A percentile compares a stretch with the other conserved stretches of the same genome.
Evolutionary conservation across 2,329 filamentous ascomycete species (phyloP).

Genomic region (Colletotrichum sublineola): DNA sequence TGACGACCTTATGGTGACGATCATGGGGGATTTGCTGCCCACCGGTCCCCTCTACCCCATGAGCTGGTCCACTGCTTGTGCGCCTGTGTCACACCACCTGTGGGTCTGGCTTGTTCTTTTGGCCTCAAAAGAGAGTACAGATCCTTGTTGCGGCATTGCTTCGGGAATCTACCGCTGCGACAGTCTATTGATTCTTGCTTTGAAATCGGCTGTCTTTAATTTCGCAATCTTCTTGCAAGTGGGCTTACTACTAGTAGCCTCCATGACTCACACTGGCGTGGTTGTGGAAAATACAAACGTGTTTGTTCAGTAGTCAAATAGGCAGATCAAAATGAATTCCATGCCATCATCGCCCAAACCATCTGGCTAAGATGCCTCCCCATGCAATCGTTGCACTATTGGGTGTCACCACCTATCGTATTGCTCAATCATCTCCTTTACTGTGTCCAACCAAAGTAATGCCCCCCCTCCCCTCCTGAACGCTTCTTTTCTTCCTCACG

Average conservation of each 20-base stretch:
- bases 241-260: neutral
- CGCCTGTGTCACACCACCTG: neutral
- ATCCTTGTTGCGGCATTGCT: constrained; percentile 21
- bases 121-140: neutral
- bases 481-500: no score
- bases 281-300: no score
- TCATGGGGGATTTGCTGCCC: neutral
- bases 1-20: neutral
- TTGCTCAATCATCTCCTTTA: no score
- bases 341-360: no score
- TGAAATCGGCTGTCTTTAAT: constrained; percentile 14
- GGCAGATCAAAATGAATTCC: no score
- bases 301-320: no score
- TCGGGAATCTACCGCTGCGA: neutral
- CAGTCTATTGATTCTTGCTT: constrained; percentile 20
- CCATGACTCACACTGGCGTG: neutral
- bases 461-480: no score
- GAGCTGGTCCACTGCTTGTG: neutral
- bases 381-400: no score
- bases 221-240: neutral
- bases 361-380: no score
- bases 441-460: no score
- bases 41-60: neutral
- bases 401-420: no score
- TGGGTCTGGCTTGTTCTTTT: neutral